These are phyloP conservation scores for Alternaria infectoria DNA, from an alignment of 2,329 filamentous ascomycete species.

Conservation along the genomic window DNA sequence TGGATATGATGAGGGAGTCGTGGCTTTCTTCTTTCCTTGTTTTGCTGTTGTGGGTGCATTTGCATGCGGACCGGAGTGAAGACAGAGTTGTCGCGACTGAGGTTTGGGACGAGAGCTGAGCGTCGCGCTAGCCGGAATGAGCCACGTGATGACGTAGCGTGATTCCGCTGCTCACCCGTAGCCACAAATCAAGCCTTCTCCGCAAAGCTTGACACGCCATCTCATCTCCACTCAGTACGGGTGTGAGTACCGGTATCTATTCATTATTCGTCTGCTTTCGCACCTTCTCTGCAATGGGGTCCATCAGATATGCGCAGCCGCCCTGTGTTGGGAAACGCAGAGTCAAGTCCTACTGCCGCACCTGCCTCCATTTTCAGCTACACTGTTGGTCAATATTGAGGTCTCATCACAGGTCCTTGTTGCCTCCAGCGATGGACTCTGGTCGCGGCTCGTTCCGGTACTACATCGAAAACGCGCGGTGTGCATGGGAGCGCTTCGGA, in stretches of 20 bases:
- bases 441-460: background rate
- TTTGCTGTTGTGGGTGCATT: background rate
- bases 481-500: background rate
- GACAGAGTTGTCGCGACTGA: background rate
- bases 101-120: background rate
- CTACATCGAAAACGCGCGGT: background rate
- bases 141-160: background rate
- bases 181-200: constrained; percentile 2
- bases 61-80: background rate
- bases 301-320: background rate
- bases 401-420: background rate
- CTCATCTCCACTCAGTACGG: background rate
- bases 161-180: background rate
- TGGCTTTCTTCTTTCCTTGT: background rate
- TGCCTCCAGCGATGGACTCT: background rate
- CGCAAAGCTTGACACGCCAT: constrained; percentile 4
- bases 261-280: background rate
- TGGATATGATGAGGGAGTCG: background rate
- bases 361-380: background rate
- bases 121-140: background rate
- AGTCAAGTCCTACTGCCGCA: background rate
- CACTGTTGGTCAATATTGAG: background rate
- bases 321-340: background rate
- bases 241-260: background rate
- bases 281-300: background rate